Percentiles rank a stretch among this genome's conserved stretches.
Evolutionary conservation across 2,329 filamentous ascomycete species (phyloP).

Genomic region (Venturia pyrina): DNA sequence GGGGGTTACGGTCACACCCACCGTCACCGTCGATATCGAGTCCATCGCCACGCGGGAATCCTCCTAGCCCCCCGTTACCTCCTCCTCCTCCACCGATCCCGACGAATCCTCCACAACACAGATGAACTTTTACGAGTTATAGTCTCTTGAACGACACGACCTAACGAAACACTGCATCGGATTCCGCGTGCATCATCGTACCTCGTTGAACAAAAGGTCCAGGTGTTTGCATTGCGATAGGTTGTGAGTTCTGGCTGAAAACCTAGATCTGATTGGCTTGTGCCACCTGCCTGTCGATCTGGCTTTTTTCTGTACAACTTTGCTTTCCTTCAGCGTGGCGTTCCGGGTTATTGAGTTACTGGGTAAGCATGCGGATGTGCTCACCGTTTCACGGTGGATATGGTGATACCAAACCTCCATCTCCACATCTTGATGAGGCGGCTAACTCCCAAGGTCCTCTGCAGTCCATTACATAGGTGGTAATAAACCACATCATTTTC

Average conservation of each 20-base stretch:
- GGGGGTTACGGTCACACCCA: slow-evolving; percentile 29
- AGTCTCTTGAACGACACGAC: background rate
- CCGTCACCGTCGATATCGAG: slow-evolving; percentile 14
- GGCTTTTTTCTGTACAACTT: background rate
- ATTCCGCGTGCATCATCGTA: background rate
- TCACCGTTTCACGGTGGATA: background rate
- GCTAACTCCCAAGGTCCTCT: background rate
- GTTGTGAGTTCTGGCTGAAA: background rate
- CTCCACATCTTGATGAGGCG: background rate
- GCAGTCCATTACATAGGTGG: too few species aligned
- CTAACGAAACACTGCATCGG: background rate
- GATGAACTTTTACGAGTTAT: background rate
- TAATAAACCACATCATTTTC: background rate
- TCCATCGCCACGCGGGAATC: background rate
- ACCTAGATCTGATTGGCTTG: background rate
- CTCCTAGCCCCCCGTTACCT: background rate
- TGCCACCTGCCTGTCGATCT: too few species aligned
- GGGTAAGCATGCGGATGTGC: background rate
- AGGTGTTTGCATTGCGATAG: background rate
- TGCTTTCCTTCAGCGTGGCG: background rate
- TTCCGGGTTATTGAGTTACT: background rate
- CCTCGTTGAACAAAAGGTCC: background rate
- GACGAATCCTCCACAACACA: background rate
- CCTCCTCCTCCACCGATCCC: background rate
- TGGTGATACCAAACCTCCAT: background rate